Conservation (phyloP, 768 basidiomycete genomes). For the Tricholoma sp. region DNA sequence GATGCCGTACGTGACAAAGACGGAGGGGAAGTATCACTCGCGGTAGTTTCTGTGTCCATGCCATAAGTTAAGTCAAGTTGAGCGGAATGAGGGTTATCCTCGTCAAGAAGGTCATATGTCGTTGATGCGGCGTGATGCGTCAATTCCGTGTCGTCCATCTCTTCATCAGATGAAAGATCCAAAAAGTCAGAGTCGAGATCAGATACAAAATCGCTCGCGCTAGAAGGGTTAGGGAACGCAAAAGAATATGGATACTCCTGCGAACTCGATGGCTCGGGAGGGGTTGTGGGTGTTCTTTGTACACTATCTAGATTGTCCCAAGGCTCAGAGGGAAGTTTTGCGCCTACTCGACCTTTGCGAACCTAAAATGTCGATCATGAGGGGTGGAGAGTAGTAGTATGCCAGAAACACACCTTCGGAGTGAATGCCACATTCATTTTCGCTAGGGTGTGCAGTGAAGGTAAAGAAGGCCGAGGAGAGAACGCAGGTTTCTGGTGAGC, state of each 20-base stretch:
- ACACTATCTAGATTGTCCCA: slow-evolving; percentile 37
- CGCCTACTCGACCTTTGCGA: slow-evolving; percentile 48
- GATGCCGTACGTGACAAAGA: slow-evolving; percentile 25
- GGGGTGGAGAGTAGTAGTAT: neutral
- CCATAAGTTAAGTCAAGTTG: slow-evolving; percentile 7
- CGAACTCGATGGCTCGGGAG: neutral
- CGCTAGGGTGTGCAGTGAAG: slow-evolving; percentile 44
- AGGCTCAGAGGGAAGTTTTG: slow-evolving; percentile 47
- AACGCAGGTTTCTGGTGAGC: slow-evolving; percentile 47
- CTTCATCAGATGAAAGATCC: slow-evolving; percentile 16
- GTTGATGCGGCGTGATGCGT: neutral
- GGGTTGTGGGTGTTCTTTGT: slow-evolving; percentile 13
- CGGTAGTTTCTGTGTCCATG: slow-evolving; percentile 13
- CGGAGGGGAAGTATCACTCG: slow-evolving; percentile 18
- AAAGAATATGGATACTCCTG: slow-evolving; percentile 5
- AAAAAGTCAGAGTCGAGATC: slow-evolving; percentile 14
- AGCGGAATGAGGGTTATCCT: neutral
- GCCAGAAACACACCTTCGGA: slow-evolving; percentile 36
- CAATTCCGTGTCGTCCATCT: slow-evolving; percentile 6
- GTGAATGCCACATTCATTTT: slow-evolving; percentile 42
- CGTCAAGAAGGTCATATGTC: neutral
- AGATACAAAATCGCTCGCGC: slow-evolving; percentile 10
- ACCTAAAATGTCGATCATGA: slow-evolving; percentile 27
- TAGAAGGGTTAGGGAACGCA: slow-evolving; percentile 9
- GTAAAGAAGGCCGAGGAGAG: slow-evolving; percentile 43